Conservation (phyloP, 2,329 filamentous ascomycete genomes). For the Diaporthe aspalathi region DNA sequence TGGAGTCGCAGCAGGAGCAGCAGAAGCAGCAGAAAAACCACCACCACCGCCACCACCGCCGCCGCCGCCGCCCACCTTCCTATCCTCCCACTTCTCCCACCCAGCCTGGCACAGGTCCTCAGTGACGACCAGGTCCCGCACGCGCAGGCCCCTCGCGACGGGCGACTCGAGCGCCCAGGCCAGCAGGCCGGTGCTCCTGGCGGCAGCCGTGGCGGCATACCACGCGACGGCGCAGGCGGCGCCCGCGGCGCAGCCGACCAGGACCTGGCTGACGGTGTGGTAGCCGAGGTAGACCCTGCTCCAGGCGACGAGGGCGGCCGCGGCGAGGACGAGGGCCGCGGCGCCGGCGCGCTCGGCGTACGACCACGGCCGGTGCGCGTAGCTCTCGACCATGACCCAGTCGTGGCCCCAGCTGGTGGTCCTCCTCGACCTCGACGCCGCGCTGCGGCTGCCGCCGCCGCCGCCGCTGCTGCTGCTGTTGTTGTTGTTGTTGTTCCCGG, state of each 20-base stretch:
- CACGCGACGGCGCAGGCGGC: conserved; percentile 77
- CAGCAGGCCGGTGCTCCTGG: conserved; percentile 76
- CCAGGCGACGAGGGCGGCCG: conserved; percentile 77
- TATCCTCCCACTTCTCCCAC: conserved; percentile 89
- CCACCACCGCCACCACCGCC: conserved; percentile 40
- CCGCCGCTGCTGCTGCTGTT: background rate
- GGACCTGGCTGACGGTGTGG: conserved; percentile 87
- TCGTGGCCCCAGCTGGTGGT: conserved; percentile 34
- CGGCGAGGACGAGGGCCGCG: conserved; percentile 66
- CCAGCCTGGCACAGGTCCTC: conserved; percentile 92
- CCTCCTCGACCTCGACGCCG: background rate
- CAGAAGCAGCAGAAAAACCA: conserved; percentile 10
- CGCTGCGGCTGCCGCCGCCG: too few species aligned
- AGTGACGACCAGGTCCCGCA: conserved; percentile 85
- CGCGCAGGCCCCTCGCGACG: conserved; percentile 72
- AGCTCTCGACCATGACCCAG: conserved; percentile 44
- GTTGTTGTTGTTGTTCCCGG: conserved; percentile 4
- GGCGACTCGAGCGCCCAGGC: conserved; percentile 77
- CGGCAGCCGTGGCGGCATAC: conserved; percentile 78
- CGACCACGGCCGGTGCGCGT: conserved; percentile 67
- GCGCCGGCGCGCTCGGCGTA: conserved; percentile 68
- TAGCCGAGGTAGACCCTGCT: conserved; percentile 94
- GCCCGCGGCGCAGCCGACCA: conserved; percentile 82
- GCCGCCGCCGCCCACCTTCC: conserved; percentile 47
- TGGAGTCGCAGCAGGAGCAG: conserved; percentile 43